Evolutionary conservation across 768 basidiomycete genomes (phyloP).

Genomic region (Hericium rajendrae): DNA sequence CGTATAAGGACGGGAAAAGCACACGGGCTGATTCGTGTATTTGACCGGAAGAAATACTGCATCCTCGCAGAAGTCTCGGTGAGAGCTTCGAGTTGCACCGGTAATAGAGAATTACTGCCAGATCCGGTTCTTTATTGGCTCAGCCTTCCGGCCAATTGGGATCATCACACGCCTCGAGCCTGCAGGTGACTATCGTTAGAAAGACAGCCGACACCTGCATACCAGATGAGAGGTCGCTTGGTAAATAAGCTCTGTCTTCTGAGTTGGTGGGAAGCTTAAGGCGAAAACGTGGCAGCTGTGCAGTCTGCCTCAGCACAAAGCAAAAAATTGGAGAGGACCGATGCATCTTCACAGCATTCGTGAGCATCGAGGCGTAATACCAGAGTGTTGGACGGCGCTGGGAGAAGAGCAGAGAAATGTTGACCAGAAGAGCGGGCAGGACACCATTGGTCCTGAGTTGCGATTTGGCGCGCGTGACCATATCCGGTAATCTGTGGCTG

Average conservation of each 20-base stretch:
- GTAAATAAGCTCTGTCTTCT: background rate
- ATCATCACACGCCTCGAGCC: background rate
- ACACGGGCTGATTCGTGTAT: background rate
- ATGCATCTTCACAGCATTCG: background rate
- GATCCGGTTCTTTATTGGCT: background rate
- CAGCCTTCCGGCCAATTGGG: background rate
- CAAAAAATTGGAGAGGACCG: background rate
- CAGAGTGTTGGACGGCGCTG: background rate
- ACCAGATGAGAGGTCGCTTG: background rate
- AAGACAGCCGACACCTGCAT: background rate
- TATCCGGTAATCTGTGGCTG: background rate
- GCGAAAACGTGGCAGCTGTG: background rate
- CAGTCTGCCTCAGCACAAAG: background rate
- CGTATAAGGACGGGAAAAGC: background rate
- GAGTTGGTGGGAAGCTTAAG: background rate
- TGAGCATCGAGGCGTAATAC: background rate
- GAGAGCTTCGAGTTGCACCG: constrained; percentile 4
- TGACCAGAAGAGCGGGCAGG: background rate
- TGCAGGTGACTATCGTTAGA: background rate
- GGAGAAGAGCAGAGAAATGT: background rate
- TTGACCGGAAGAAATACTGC: background rate
- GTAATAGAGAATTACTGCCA: background rate
- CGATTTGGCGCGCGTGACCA: background rate
- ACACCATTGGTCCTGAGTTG: background rate
- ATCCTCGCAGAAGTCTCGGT: constrained; percentile 7